These are phyloP conservation scores for Carallia brachiata DNA, from an alignment of 345 rosid genomes.

Conservation along the genomic window DNA sequence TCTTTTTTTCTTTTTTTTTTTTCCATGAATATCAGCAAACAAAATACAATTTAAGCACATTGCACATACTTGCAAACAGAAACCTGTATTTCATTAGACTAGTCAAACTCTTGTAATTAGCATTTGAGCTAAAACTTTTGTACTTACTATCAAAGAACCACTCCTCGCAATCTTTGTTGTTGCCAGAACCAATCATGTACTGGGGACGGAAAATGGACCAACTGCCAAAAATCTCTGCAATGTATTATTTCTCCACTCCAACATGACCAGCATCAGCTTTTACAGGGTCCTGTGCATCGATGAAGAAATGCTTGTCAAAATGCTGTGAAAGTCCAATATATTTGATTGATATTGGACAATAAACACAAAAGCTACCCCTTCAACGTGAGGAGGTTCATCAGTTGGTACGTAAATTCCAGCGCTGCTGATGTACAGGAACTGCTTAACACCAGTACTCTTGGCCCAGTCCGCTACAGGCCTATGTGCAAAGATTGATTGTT, in stretches of 20 bases:
- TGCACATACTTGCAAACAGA: no score
- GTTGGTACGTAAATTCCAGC: conserved; percentile 91
- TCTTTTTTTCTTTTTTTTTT: no score
- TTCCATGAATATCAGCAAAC: no score
- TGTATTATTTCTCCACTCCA: conserved; percentile 82
- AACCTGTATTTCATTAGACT: no score
- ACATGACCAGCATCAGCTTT: conserved; percentile 87
- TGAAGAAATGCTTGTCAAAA: conserved; percentile 11
- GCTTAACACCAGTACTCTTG: conserved; percentile 74
- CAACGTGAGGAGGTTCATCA: conserved; percentile 89
- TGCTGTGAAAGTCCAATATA: background rate
- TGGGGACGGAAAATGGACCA: conserved; percentile 90
- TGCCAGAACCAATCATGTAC: conserved; percentile 95
- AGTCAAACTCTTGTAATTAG: background rate
- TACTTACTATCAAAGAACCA: conserved; percentile 95
- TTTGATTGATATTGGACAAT: conserved; percentile 2
- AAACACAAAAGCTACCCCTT: conserved; percentile 54
- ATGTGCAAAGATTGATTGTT: background rate
- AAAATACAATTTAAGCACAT: no score
- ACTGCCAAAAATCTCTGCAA: conserved; percentile 52
- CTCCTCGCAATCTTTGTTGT: conserved; percentile 98
- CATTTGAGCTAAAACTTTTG: background rate
- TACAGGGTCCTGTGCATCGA: conserved; percentile 57
- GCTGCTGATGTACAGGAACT: conserved; percentile 84
- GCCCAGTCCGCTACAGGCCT: conserved; percentile 95